These are phyloP conservation scores for Hibiscus trionum DNA, from an alignment of 345 rosid genomes.

Conservation along the genomic window DNA sequence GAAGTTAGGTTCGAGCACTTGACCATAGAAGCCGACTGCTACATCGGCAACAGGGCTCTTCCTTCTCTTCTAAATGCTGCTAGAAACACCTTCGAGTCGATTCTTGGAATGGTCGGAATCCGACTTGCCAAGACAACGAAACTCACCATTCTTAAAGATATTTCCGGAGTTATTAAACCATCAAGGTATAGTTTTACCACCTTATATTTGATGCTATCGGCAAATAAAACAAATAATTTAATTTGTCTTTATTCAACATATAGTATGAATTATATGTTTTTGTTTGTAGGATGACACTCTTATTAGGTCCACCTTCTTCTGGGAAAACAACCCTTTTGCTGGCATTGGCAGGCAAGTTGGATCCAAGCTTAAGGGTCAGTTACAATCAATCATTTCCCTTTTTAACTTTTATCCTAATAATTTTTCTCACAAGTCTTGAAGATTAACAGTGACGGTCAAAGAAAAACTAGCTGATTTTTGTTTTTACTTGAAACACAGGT, in stretches of 20 bases:
- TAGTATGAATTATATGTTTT: background rate
- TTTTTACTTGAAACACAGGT: slow-evolving; percentile 38
- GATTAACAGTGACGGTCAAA: background rate
- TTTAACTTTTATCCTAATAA: background rate
- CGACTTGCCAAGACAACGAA: slow-evolving; percentile 52
- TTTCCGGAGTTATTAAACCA: slow-evolving; percentile 70
- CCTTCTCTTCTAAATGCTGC: slow-evolving; percentile 71
- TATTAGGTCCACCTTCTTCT: slow-evolving; percentile 86
- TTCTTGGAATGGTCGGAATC: slow-evolving; percentile 46
- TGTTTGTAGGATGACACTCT: slow-evolving; percentile 45
- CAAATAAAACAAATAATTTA: too few relatives aligned
- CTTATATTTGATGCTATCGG: background rate
- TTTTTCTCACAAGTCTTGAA: background rate
- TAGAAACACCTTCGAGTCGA: slow-evolving; percentile 59
- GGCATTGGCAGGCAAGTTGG: slow-evolving; percentile 78
- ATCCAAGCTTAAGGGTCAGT: slow-evolving; percentile 49
- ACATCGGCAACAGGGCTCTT: slow-evolving; percentile 73
- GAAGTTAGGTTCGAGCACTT: slow-evolving; percentile 70
- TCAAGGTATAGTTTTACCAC: slow-evolving; percentile 36
- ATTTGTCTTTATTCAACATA: background rate
- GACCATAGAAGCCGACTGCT: slow-evolving; percentile 64
- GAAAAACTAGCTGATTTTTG: background rate
- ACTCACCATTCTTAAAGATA: slow-evolving; percentile 73
- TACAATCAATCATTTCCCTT: background rate
- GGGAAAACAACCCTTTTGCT: slow-evolving; percentile 79